Percentiles rank a stretch among this genome's conserved stretches.
phyloP scores from a whole-genome alignment of 2,329 filamentous ascomycete species.

The Cladophialophora carrionii region DNA sequence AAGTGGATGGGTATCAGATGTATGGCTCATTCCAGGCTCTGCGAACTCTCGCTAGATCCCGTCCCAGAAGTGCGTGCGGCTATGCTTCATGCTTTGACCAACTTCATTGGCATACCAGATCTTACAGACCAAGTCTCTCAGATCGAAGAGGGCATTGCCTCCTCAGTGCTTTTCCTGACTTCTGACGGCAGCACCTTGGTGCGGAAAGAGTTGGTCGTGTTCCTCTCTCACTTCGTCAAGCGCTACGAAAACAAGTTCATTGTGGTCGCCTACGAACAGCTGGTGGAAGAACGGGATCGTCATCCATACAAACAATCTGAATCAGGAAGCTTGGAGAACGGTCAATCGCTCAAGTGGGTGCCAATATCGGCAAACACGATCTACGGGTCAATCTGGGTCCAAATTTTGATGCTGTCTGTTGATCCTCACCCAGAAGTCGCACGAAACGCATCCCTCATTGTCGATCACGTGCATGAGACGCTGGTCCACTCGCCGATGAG shows the following conservation, averaged over 20 bases:
- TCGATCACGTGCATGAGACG: slow-evolving; percentile 80
- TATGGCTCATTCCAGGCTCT: slow-evolving; percentile 79
- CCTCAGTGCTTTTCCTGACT: slow-evolving; percentile 86
- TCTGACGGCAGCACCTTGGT: slow-evolving; percentile 94
- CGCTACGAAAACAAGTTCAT: slow-evolving; percentile 92
- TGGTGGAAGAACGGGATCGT: slow-evolving; percentile 79
- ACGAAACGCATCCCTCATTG: slow-evolving; percentile 77
- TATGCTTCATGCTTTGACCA: slow-evolving; percentile 90
- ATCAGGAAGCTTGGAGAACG: slow-evolving; percentile 39
- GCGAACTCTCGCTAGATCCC: slow-evolving; percentile 77
- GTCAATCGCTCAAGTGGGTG: slow-evolving; percentile 45
- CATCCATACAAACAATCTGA: slow-evolving; percentile 51
- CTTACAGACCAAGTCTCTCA: slow-evolving; percentile 87
- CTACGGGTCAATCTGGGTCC: slow-evolving; percentile 92
- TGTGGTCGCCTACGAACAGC: slow-evolving; percentile 87
- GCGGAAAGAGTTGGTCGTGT: slow-evolving; percentile 87
- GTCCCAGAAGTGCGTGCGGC: slow-evolving; percentile 91
- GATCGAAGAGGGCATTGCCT: slow-evolving; percentile 87
- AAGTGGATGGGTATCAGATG: slow-evolving; percentile 96
- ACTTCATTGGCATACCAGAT: slow-evolving; percentile 90
- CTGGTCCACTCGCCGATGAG: slow-evolving; percentile 78
- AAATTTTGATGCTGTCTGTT: slow-evolving; percentile 84
- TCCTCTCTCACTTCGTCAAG: slow-evolving; percentile 87
- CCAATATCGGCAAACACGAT: slow-evolving; percentile 82
- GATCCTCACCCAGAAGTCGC: slow-evolving; percentile 95